phyloP scores from a whole-genome alignment of 2,329 filamentous ascomycete species.

The Teratosphaeria epicoccoides region DNA sequence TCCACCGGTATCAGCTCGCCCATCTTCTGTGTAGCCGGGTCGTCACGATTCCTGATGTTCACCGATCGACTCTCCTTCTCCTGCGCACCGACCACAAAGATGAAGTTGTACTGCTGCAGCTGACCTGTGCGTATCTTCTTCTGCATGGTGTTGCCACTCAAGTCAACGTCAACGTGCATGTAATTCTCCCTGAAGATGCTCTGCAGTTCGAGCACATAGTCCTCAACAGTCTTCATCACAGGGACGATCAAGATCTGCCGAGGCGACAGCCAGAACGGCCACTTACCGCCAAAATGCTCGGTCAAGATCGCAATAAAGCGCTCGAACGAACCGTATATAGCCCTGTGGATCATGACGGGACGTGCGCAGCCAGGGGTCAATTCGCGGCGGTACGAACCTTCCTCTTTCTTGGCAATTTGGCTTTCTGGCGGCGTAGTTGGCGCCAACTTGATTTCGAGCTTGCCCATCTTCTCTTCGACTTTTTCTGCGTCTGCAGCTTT shows the following conservation, averaged over 20 bases:
- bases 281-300: slow-evolving; percentile 78
- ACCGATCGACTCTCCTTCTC: slow-evolving; percentile 50
- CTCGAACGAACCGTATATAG: slow-evolving; percentile 63
- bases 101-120: slow-evolving; percentile 73
- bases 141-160: slow-evolving; percentile 69
- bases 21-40: slow-evolving; percentile 50
- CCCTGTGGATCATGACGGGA: slow-evolving; percentile 79
- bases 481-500: slow-evolving; percentile 29
- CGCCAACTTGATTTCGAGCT: slow-evolving; percentile 25
- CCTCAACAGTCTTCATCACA: slow-evolving; percentile 59
- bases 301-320: slow-evolving; percentile 64
- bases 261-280: slow-evolving; percentile 83
- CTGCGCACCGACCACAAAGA: slow-evolving; percentile 58
- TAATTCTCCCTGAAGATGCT: slow-evolving; percentile 51
- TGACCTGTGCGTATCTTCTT: slow-evolving; percentile 83
- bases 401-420: slow-evolving; percentile 19
- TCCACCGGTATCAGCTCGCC: slow-evolving; percentile 52
- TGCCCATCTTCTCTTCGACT: slow-evolving; percentile 12
- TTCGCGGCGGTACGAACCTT: slow-evolving; percentile 32
- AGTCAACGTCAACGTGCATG: slow-evolving; percentile 62
- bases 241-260: slow-evolving; percentile 71
- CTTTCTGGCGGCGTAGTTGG: slow-evolving; percentile 20
- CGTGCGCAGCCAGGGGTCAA: slow-evolving; percentile 61
- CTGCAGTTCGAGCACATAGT: slow-evolving; percentile 67
- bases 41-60: slow-evolving; percentile 55